Evolutionary conservation across 768 basidiomycete species (phyloP), one percentile per base, ranked within the genome.

Genomic region (Polyporus arcularius): DNA sequence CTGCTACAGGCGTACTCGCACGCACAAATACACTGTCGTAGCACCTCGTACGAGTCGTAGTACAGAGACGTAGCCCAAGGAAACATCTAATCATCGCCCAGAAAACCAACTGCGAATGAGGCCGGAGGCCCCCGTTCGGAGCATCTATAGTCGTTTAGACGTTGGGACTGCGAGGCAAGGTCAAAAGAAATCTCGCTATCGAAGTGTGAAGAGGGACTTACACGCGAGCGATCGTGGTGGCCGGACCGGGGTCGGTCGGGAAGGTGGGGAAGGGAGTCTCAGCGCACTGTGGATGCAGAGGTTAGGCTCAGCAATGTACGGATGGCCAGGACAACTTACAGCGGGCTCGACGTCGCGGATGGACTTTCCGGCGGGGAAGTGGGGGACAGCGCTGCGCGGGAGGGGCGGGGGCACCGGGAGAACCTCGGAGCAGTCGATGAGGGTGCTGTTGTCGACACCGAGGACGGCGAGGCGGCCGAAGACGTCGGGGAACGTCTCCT

Each of bases 171-270:
- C 11, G 11, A 1, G 35, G 11, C 7, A 35, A 11, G 11, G 35
- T 35, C 11, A 35, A 35, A 1, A 11, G 35, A 11, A 11, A 35
- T 35, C 35, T 11, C 35, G 35, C 7, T 11, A 35, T 11, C 11
- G 35, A 1, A 18, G 18, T 5, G 28, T 30, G 21, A 2, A 26
- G 21, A 26, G 21, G 21, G 21, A 26, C 72, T 68, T 69, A 73
- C 68, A 73, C 71, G 30, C 71, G 67, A 28, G 69, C 57, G 18
- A 73, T 65, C 26, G 71, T 63, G 26, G 67, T 72, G 16, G 58
- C 64, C 48, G 73, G 68, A 55, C 75, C 75, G 18, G 72, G 69
- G 41, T 67, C 55, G 10, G 62, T 59, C 12, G 58, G 14, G 32
- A 64, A 54, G 10, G 53, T 60, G 28, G 62, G 62, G 62, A 64